Conservation (phyloP, 2,329 filamentous ascomycete species). For the Helminthosporium solani region DNA sequence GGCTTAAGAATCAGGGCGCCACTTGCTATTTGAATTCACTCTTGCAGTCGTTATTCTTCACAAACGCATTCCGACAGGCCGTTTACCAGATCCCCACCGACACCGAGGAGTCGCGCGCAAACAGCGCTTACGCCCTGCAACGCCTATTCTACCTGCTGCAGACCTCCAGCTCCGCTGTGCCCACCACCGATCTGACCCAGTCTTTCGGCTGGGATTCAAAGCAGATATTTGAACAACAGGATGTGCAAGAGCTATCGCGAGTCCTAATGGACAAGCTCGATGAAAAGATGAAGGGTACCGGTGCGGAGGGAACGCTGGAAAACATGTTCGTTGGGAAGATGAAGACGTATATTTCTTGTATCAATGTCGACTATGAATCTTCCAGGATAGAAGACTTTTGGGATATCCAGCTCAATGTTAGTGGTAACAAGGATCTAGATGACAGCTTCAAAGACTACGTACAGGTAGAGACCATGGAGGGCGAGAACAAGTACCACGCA, state of each 20-base stretch:
- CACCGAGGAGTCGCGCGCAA: constrained; percentile 73
- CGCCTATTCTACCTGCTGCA: constrained; percentile 93
- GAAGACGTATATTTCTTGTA: constrained; percentile 98
- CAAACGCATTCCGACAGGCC: constrained; percentile 92
- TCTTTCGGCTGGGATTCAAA: constrained; percentile 98
- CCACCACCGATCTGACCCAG: constrained; percentile 88
- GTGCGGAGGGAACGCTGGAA: constrained; percentile 82
- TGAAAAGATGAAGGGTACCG: constrained; percentile 96
- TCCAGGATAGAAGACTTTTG: constrained; percentile 96
- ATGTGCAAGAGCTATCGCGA: constrained; percentile 93
- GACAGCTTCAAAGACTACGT: constrained; percentile 97
- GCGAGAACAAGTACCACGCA: constrained; percentile 97
- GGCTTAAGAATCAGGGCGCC: constrained; percentile 93
- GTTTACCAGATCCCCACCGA: constrained; percentile 97
- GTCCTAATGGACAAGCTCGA: constrained; percentile 98
- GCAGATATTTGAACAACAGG: constrained; percentile 98
- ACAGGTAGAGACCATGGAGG: constrained; percentile 93
- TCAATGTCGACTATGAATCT: constrained; percentile 97
- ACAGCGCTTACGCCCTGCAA: constrained; percentile 92
- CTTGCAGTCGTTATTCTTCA: constrained; percentile 50
- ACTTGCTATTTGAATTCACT: constrained; percentile 57
- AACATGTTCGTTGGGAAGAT: constrained; percentile 96
- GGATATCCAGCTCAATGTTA: constrained; percentile 97
- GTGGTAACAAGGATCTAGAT: constrained; percentile 86
- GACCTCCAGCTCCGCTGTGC: constrained; percentile 77